Percentiles rank a stretch among this genome's conserved stretches.
These are phyloP conservation scores for Wallemia mellicola DNA, from an alignment of 1,284 basidiomycete genomes.

Conservation along the genomic window DNA sequence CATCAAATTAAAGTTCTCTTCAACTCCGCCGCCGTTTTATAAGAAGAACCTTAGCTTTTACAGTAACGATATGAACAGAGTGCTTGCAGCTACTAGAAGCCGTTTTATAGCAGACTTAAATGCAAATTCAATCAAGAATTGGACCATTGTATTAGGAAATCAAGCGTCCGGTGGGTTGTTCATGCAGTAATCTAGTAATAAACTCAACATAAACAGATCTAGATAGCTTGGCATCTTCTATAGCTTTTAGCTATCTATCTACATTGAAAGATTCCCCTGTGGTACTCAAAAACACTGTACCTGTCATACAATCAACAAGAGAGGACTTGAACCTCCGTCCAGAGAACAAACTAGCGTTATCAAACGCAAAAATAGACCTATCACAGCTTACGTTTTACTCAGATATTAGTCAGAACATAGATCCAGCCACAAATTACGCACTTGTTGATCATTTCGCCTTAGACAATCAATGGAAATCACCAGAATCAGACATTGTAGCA, in stretches of 20 bases:
- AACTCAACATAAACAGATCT: too few relatives aligned
- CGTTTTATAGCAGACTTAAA: conserved; percentile 22
- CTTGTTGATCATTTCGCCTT: conserved; percentile 74
- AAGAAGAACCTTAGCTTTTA: too few relatives aligned
- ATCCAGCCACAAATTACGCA: conserved; percentile 23
- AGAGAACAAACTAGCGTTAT: conserved; percentile 53
- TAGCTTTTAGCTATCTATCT: conserved; percentile 45
- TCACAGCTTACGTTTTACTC: conserved; percentile 12
- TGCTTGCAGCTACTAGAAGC: conserved; percentile 19
- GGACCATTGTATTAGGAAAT: conserved; percentile 67
- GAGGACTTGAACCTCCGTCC: conserved; percentile 45
- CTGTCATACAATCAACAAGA: conserved; percentile 40
- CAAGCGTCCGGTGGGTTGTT: conserved; percentile 48
- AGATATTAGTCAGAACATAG: conserved; percentile 12
- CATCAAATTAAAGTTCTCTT: neutral
- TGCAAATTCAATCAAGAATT: conserved; percentile 23
- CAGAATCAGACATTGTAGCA: conserved; percentile 27
- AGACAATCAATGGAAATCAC: conserved; percentile 20
- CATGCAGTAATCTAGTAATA: too few relatives aligned
- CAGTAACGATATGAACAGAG: conserved; percentile 14
- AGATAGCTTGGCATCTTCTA: conserved; percentile 52
- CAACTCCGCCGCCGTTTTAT: too few relatives aligned
- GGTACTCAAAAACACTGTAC: conserved; percentile 22
- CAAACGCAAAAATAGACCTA: conserved; percentile 28
- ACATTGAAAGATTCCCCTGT: conserved; percentile 20